Evolutionary conservation across 495 filamentous ascomycete species (phyloP).

Genomic region (Daldinia caldariorum): DNA sequence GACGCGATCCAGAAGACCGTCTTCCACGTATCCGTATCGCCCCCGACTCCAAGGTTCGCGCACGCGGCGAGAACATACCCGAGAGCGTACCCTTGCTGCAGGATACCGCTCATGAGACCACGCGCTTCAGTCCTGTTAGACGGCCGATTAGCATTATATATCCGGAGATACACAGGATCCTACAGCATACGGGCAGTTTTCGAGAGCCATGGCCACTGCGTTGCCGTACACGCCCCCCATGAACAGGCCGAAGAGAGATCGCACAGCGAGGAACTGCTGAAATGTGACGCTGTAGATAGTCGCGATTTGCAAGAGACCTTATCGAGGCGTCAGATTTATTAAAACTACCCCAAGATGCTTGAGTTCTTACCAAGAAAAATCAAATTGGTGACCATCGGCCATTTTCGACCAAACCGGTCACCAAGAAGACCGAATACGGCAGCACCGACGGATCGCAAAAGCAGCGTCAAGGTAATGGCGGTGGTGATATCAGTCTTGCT

Average conservation of each 20-base stretch:
- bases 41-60: conserved; percentile 73
- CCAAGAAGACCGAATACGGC: conserved; percentile 75
- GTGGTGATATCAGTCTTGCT: conserved; percentile 74
- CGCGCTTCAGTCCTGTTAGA: conserved; percentile 62
- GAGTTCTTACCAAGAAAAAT: conserved; percentile 57
- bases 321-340: conserved; percentile 48
- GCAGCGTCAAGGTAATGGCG: conserved; percentile 77
- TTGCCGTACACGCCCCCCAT: conserved; percentile 88
- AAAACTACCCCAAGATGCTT: neutral
- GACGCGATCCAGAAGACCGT: conserved; percentile 72
- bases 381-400: conserved; percentile 81
- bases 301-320: conserved; percentile 70
- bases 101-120: conserved; percentile 79
- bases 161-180: neutral
- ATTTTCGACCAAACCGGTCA: conserved; percentile 81
- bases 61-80: conserved; percentile 79
- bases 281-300: conserved; percentile 77
- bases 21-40: conserved; percentile 66
- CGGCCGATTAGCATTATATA: conserved; percentile 31
- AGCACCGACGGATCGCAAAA: conserved; percentile 76
- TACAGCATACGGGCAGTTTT: conserved; percentile 70
- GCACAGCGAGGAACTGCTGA: conserved; percentile 73
- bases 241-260: conserved; percentile 78
- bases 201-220: conserved; percentile 82
- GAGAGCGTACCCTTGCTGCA: conserved; percentile 81